Percentiles rank a stretch among this genome's conserved stretches.
Conservation (phyloP, 2,329 filamentous ascomycete genomes). For the Geosmithia morbida region DNA sequence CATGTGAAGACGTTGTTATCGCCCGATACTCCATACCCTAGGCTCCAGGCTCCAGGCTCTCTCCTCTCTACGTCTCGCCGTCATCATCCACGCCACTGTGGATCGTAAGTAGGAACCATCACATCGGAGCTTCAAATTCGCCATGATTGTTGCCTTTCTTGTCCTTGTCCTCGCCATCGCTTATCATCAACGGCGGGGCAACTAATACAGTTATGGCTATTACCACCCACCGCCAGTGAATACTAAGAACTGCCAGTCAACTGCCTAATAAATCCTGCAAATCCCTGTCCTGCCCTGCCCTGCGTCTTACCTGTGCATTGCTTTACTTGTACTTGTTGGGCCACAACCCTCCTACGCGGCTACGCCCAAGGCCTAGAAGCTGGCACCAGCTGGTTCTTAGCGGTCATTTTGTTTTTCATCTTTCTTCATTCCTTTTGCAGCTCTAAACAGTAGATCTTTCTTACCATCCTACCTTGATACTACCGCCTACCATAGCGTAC, state of each 20-base stretch:
- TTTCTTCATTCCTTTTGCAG: not conserved
- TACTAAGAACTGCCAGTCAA: not conserved
- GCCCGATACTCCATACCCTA: not conserved
- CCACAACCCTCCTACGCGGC: not conserved
- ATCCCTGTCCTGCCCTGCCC: not conserved
- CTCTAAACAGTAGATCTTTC: not conserved
- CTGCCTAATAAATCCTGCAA: not conserved
- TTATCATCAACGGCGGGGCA: not conserved
- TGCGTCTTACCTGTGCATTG: not conserved
- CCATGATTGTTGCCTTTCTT: not conserved
- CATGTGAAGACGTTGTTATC: not conserved
- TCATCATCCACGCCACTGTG: not conserved
- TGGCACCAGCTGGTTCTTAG: not conserved
- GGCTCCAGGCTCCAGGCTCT: not conserved
- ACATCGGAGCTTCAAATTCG: not conserved
- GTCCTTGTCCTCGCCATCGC: not conserved
- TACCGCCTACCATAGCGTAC: not conserved
- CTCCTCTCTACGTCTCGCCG: not conserved
- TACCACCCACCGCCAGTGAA: not conserved
- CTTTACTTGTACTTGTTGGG: not conserved
- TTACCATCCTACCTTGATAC: not conserved
- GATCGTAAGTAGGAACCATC: not conserved
- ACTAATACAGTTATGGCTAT: not conserved
- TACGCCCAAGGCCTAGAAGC: too few species aligned
- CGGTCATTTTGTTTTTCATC: not conserved